phyloP scores from a whole-genome alignment of 2,329 filamentous ascomycete species.

The Exophiala oligosperma region DNA sequence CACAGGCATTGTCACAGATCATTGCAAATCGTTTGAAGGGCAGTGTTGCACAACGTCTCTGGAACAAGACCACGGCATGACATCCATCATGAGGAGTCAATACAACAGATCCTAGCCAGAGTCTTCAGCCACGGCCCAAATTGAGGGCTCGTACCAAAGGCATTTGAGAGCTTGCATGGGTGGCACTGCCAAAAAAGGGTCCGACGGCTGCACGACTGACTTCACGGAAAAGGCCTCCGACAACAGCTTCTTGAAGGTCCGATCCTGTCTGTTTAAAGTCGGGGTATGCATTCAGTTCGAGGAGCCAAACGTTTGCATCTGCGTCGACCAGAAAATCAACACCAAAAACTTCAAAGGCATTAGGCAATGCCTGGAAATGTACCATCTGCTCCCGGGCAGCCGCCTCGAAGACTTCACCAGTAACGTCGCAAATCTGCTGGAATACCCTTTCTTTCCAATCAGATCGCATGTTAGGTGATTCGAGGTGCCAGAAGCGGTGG shows the following conservation, averaged over 20 bases:
- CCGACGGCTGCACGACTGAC: constrained; percentile 66
- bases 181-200: constrained; percentile 61
- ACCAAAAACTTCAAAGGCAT: constrained; percentile 90
- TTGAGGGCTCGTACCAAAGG: constrained; percentile 46
- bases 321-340: constrained; percentile 83
- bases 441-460: constrained; percentile 65
- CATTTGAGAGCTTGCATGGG: constrained; percentile 18
- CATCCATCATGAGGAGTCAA: too few species aligned
- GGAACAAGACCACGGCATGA: not conserved
- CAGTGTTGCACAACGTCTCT: not conserved
- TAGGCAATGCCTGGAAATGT: constrained; percentile 86
- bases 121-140: constrained; percentile 40
- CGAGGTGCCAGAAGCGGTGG: constrained; percentile 71
- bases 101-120: too few species aligned
- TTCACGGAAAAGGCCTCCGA: constrained; percentile 74
- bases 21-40: not conserved
- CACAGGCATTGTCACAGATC: not conserved
- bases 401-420: constrained; percentile 80
- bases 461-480: constrained; percentile 36
- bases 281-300: constrained; percentile 95
- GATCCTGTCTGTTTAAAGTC: constrained; percentile 91
- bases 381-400: constrained; percentile 80
- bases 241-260: constrained; percentile 65
- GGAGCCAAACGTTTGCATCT: constrained; percentile 65
- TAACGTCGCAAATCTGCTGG: constrained; percentile 69